Conservation (phyloP, 441 rosid genomes). For the Corymbia citriodora region DNA sequence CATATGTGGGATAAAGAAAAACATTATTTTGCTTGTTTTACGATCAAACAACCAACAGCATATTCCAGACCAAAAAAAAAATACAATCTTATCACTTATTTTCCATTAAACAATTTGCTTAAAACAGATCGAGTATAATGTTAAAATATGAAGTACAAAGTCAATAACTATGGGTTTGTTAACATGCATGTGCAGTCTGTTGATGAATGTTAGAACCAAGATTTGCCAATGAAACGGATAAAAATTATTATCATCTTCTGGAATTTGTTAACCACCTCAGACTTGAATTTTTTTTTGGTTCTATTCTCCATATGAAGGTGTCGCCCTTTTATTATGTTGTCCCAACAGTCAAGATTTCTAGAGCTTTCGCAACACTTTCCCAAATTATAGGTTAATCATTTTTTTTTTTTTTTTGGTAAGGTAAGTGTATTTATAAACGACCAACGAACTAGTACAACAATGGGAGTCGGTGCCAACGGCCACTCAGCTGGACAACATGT, state of each 20-base stretch:
- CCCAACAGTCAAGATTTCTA: not conserved
- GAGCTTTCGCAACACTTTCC: not conserved
- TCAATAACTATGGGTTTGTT: not conserved
- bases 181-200: not conserved
- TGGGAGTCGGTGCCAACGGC: too few species aligned
- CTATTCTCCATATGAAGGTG: not conserved
- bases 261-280: not conserved
- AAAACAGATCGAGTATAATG: not conserved
- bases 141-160: not conserved
- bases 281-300: fast-evolving
- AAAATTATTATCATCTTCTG: not conserved
- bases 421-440: too few species aligned
- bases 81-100: not conserved
- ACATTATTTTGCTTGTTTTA: too few species aligned
- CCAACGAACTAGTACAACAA: too few species aligned
- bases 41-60: too few species aligned
- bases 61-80: too few species aligned
- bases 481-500: too few species aligned
- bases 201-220: not conserved
- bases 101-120: not conserved
- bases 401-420: too few species aligned
- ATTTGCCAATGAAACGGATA: not conserved
- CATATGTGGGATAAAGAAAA: too few species aligned
- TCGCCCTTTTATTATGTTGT: not conserved
- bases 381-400: not conserved